A percentile compares a stretch with the other conserved stretches of the same genome.
Evolutionary conservation across 345 rosid species (phyloP).

Genomic region (Moricandia arvensis): DNA sequence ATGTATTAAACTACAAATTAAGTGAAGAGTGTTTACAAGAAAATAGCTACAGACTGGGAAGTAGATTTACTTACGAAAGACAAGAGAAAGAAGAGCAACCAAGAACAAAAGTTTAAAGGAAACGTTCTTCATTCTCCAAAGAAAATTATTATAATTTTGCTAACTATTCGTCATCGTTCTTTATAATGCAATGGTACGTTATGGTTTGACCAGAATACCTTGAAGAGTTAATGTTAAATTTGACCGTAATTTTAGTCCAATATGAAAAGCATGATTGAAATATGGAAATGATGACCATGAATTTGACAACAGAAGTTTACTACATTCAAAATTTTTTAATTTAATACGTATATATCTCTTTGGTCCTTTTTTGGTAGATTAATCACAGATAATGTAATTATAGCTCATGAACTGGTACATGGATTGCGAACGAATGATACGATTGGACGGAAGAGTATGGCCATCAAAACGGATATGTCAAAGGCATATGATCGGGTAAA

Average conservation of each 20-base stretch:
- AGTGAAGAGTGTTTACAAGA: neutral
- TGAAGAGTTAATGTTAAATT: neutral
- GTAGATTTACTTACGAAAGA: too few species aligned
- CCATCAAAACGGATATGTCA: too few species aligned
- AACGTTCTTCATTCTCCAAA: slow-evolving; percentile 16
- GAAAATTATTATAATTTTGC: neutral
- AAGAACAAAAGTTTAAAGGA: slow-evolving; percentile 13
- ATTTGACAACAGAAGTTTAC: neutral
- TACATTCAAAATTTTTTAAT: neutral
- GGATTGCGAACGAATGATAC: too few species aligned
- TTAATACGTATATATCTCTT: neutral
- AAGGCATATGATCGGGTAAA: too few species aligned
- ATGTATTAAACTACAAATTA: neutral
- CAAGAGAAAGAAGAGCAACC: slow-evolving; percentile 21
- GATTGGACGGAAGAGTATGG: too few species aligned
- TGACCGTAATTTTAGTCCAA: neutral
- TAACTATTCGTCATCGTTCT: neutral
- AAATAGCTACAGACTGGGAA: neutral
- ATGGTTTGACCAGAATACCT: neutral
- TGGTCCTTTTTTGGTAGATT: too few species aligned
- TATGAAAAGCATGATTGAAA: neutral
- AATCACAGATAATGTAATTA: too few species aligned
- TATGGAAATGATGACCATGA: neutral
- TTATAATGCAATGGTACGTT: neutral
- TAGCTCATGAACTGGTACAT: too few species aligned